A percentile compares a stretch with the other conserved stretches of the same genome.
Conservation (phyloP, 176 grass and related monocot species). For the Lolium multiflorum region DNA sequence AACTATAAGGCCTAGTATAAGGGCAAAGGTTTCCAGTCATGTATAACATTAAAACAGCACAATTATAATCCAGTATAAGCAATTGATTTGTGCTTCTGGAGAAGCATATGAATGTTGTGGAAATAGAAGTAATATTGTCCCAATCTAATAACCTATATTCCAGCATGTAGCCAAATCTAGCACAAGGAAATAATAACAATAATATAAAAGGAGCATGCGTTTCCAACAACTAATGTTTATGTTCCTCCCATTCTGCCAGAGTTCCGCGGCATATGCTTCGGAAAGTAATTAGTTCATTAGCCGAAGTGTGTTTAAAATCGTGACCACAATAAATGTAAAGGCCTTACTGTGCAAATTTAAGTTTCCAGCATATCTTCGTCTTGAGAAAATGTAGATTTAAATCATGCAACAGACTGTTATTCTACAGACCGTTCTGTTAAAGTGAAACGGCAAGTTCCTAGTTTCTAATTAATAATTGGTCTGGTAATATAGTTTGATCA, state of each 20-base stretch:
- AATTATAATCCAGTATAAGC: not conserved
- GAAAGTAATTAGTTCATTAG: not conserved
- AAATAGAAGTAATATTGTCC: not conserved
- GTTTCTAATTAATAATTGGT: too few relatives aligned
- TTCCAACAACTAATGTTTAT: not conserved
- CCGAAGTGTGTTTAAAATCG: not conserved
- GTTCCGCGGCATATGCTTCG: not conserved
- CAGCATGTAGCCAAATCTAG: not conserved
- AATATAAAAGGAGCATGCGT: not conserved
- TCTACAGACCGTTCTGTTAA: not conserved
- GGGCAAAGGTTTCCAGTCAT: not conserved
- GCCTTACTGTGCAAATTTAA: not conserved
- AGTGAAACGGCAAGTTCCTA: too few relatives aligned
- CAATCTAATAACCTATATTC: not conserved
- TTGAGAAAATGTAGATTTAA: conserved; percentile 1
- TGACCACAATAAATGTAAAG: not conserved
- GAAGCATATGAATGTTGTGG: not conserved
- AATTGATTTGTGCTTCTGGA: not conserved
- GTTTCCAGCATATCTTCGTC: not conserved
- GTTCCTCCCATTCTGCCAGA: not conserved
- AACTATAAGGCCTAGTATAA: not conserved
- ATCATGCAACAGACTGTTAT: not conserved
- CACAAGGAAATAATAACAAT: not conserved
- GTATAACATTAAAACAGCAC: not conserved
- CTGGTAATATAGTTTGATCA: too few relatives aligned